Conservation (phyloP, 352 stramenopile genomes). For the Poterioochromonas sp. region DNA sequence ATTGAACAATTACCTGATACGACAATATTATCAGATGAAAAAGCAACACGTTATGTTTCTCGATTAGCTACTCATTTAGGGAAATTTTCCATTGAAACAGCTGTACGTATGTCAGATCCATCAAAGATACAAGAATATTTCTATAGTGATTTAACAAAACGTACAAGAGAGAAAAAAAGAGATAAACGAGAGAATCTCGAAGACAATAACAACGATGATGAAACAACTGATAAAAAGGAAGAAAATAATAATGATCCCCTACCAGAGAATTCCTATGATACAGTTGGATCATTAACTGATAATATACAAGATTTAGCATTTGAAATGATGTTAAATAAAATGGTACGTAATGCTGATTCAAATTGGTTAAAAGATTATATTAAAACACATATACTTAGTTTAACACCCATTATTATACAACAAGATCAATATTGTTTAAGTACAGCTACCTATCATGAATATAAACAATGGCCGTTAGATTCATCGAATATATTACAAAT, state of each 20-base stretch:
- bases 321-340: too few species aligned
- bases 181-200: too few species aligned
- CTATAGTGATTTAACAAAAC: not conserved
- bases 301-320: too few species aligned
- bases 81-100: not conserved
- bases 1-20: not conserved
- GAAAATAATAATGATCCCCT: not conserved
- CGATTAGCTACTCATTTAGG: not conserved
- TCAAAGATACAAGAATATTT: not conserved
- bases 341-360: too few species aligned
- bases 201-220: too few species aligned
- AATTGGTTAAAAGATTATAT: too few species aligned
- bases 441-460: not conserved
- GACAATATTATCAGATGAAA: not conserved
- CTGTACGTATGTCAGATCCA: not conserved
- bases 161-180: too few species aligned
- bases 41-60: not conserved
- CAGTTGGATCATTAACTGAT: too few species aligned
- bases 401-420: slow-evolving; percentile 16
- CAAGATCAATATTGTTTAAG: slow-evolving; percentile 10
- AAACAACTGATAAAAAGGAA: too few species aligned
- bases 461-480: not conserved
- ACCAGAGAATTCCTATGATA: not conserved
- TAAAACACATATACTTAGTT: too few species aligned
- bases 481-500: not conserved